Base-by-base conservation (phyloP, 2,329 filamentous ascomycete genomes). In the Bipolaris victoriae region DNA sequence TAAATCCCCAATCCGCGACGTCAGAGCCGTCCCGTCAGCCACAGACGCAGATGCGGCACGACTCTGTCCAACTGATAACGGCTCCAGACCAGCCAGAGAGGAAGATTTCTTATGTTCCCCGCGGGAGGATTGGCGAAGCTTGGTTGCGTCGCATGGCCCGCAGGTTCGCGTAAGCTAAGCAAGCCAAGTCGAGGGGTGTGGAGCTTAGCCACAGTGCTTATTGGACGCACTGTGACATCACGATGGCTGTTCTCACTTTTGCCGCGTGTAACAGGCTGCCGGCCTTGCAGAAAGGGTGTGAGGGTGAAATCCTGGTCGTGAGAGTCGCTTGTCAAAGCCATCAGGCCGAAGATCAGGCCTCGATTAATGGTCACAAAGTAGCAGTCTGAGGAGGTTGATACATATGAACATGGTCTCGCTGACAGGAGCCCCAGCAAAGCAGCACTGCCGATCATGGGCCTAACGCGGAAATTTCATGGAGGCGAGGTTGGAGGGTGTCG, bases 401-500 rank as follows among this genome's bases (percentile, higher is more conserved):
- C 5, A 7, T 10, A 7, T 26, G 31, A 24, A 36, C 16, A 26
- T 37, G 7, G 18, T 36, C 1, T 40, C 22, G 36, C 36, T 41
- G 10, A 20, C 15, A 20, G 37, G 26, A 6, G 11, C 40, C 18
- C 16, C 15, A 20, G 31, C 26, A 35, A 41, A 22, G 49, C 56
- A 56, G 61, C 36, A 53, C 33, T 52, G 40, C 58, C 57, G 36
- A 57, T 9, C 54, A 49, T 50, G 51, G 49, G 46, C 39, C 52
- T 49, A 60, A 49, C 18, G 24, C 55, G 51, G 58, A 64, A 59
- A 66, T 61, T 44, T 58, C 56, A 52, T 55, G 52, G 55, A 46
- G 47, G 43, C 50, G 41, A 51, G 33, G 20, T 48, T 39, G 22
- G 39, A 59, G 49, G 57, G 60, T 58, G 60, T 48, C 50, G 60